Evolutionary conservation across 106 monocot genomes (phyloP).

Genomic region (Phalaenopsis aphrodite): DNA sequence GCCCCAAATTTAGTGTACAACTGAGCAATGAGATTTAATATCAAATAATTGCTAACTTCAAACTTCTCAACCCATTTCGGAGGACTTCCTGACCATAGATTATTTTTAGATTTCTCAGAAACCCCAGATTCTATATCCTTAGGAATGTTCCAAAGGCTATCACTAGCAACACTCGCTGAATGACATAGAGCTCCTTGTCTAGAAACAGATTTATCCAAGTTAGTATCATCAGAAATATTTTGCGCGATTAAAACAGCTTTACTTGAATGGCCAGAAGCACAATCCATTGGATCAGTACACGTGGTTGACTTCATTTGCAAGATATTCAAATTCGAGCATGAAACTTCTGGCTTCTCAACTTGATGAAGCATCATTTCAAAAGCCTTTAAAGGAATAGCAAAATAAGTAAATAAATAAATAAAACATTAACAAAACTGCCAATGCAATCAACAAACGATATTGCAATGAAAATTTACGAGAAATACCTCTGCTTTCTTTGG

Average conservation of each 20-base stretch:
- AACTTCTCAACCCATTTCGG: slow-evolving; percentile 68
- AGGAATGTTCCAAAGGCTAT: not conserved
- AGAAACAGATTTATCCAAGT: slow-evolving; percentile 23
- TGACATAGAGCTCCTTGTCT: not conserved
- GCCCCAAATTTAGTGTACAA: slow-evolving; percentile 24
- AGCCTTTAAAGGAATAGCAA: not conserved
- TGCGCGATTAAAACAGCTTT: slow-evolving; percentile 39
- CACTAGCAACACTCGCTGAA: slow-evolving; percentile 7
- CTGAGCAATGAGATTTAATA: slow-evolving; percentile 46
- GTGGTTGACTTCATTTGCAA: not conserved
- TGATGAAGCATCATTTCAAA: not conserved
- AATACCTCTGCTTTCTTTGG: not conserved
- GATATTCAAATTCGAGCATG: slow-evolving; percentile 17
- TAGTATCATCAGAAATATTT: slow-evolving; percentile 49
- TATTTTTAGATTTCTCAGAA: slow-evolving; percentile 12
- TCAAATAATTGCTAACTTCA: slow-evolving; percentile 26
- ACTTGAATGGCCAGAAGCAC: slow-evolving; percentile 43
- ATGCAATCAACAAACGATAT: not conserved
- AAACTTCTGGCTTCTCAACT: not conserved
- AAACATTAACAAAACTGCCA: not conserved
- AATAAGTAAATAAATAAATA: not conserved
- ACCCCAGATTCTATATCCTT: not conserved
- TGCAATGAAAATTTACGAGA: not conserved
- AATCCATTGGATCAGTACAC: slow-evolving; percentile 16
- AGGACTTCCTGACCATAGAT: slow-evolving; percentile 57